These are phyloP conservation scores for Fusarium floridanum DNA, from an alignment of 2,329 filamentous ascomycete genomes.

Conservation along the genomic window DNA sequence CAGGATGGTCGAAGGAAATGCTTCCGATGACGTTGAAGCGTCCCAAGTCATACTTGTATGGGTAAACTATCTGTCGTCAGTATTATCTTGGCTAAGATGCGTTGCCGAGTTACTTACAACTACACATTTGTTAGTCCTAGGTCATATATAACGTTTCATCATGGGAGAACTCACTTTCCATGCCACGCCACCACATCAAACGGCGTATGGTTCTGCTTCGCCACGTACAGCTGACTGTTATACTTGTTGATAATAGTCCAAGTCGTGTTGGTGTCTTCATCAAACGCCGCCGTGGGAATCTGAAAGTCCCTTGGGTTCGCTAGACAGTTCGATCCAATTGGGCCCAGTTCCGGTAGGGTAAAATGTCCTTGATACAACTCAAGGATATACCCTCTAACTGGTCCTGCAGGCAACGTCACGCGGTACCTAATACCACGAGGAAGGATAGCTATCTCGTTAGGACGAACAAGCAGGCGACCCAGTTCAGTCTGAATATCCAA, in stretches of 20 bases:
- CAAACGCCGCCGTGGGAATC: slow-evolving; percentile 75
- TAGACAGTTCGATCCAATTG: slow-evolving; percentile 79
- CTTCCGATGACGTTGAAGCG: slow-evolving; percentile 81
- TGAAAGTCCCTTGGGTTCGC: slow-evolving; percentile 83
- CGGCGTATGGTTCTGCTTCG: slow-evolving; percentile 74
- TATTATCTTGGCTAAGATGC: not conserved
- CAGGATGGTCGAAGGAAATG: slow-evolving; percentile 76
- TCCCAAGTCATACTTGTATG: slow-evolving; percentile 85
- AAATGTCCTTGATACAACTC: slow-evolving; percentile 82
- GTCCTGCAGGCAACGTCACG: slow-evolving; percentile 71
- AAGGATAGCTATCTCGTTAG: slow-evolving; percentile 81
- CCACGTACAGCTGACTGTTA: slow-evolving; percentile 71
- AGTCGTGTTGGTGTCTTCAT: slow-evolving; percentile 66
- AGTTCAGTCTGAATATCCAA: slow-evolving; percentile 84
- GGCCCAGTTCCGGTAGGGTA: slow-evolving; percentile 76
- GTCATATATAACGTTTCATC: not conserved
- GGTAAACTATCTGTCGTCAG: slow-evolving; percentile 50
- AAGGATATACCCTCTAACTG: slow-evolving; percentile 78
- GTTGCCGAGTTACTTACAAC: slow-evolving; percentile 24
- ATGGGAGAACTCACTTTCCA: slow-evolving; percentile 73
- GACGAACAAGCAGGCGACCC: slow-evolving; percentile 78
- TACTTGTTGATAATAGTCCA: slow-evolving; percentile 73
- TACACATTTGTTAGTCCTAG: slow-evolving; percentile 9
- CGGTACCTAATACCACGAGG: slow-evolving; percentile 80
- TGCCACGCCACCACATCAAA: slow-evolving; percentile 88